A percentile compares a stretch with the other conserved stretches of the same genome.
Conservation (phyloP, 352 stramenopile species). For the Phytophthora palmivora region DNA sequence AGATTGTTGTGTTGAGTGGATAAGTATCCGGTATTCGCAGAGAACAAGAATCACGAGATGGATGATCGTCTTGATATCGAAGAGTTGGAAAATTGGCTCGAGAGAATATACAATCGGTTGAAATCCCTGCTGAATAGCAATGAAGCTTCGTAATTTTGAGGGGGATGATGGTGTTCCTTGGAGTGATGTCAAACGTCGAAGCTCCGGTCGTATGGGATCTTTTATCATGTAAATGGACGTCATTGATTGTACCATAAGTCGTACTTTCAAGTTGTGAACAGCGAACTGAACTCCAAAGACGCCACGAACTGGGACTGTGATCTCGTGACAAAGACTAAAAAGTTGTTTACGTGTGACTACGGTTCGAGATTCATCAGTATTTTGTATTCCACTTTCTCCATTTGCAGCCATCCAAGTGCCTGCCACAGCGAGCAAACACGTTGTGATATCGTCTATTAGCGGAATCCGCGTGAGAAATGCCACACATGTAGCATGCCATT, state of each 20-base stretch:
- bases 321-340: slow-evolving; percentile 57
- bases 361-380: slow-evolving; percentile 4
- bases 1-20: slow-evolving; percentile 81
- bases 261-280: slow-evolving; percentile 42
- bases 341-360: slow-evolving; percentile 45
- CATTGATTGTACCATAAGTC: slow-evolving; percentile 59
- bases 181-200: slow-evolving; percentile 25
- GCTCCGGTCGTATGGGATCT: slow-evolving; percentile 18
- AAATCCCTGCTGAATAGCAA: slow-evolving; percentile 58
- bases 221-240: slow-evolving; percentile 61
- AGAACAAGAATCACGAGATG: slow-evolving; percentile 72
- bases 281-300: slow-evolving; percentile 71
- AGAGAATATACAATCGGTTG: slow-evolving; percentile 79
- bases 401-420: slow-evolving; percentile 53
- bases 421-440: slow-evolving; percentile 64
- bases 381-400: neutral
- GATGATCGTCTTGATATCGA: slow-evolving; percentile 78
- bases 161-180: slow-evolving; percentile 44
- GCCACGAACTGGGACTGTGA: slow-evolving; percentile 68
- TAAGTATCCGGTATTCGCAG: slow-evolving; percentile 81
- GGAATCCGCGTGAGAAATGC: slow-evolving; percentile 77
- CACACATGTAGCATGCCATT: slow-evolving; percentile 77
- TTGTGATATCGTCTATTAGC: slow-evolving; percentile 58
- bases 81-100: slow-evolving; percentile 70
- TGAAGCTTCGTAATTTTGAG: slow-evolving; percentile 55